phyloP scores from a whole-genome alignment of 805 yeast species.

The Ogataea chonburiensis region DNA sequence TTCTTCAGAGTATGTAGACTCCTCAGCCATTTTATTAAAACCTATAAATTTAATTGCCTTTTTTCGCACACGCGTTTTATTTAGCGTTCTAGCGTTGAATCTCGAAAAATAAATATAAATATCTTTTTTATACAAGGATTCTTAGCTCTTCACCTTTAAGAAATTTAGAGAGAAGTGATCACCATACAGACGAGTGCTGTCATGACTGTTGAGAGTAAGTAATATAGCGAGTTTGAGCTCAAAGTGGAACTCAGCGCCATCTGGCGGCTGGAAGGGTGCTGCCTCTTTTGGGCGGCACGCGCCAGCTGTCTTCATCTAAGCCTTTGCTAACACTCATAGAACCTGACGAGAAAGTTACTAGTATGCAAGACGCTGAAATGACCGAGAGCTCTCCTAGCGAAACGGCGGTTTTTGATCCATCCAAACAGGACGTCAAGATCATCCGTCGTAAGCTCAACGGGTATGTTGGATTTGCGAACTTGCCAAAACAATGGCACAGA shows the following conservation, averaged over 20 bases:
- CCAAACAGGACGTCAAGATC: slow-evolving; percentile 48
- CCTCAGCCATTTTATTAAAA: slow-evolving; percentile 5
- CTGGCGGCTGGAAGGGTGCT: background rate
- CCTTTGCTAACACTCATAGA: slow-evolving; percentile 8
- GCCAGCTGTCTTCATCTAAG: slow-evolving; percentile 12
- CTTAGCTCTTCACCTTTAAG: slow-evolving; percentile 4
- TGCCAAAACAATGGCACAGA: slow-evolving; percentile 99
- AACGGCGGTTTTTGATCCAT: slow-evolving; percentile 8
- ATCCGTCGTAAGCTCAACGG: slow-evolving; percentile 84
- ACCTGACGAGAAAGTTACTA: slow-evolving; percentile 11
- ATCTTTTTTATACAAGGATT: slow-evolving; percentile 11
- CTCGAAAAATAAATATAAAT: slow-evolving; percentile 13
- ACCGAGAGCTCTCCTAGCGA: slow-evolving; percentile 7
- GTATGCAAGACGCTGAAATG: slow-evolving; percentile 9
- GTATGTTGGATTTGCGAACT: slow-evolving; percentile 94
- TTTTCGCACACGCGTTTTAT: slow-evolving; percentile 10
- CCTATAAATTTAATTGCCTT: background rate
- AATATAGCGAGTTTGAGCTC: background rate
- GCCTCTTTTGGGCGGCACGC: slow-evolving; percentile 11
- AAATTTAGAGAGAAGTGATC: background rate
- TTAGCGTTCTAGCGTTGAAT: slow-evolving; percentile 6
- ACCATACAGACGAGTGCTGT: slow-evolving; percentile 4
- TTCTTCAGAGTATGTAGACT: slow-evolving; percentile 37
- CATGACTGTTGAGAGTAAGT: slow-evolving; percentile 29
- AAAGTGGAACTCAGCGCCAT: slow-evolving; percentile 1